These are phyloP conservation scores for Daldinia sp. DNA, from an alignment of 2,329 filamentous ascomycete species.

Conservation along the genomic window DNA sequence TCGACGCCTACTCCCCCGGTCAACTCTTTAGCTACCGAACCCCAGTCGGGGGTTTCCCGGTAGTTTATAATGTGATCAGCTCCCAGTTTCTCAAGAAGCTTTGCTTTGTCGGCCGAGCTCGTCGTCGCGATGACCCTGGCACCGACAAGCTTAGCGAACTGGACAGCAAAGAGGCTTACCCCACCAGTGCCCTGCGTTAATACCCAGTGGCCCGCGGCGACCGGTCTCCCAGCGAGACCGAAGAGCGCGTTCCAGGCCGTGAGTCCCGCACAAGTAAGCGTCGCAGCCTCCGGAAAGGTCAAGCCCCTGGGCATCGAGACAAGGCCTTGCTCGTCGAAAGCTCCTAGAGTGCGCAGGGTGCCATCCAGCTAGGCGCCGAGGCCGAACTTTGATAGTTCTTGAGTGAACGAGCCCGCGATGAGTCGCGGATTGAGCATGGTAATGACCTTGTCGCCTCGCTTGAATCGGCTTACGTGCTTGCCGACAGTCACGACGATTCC, in stretches of 20 bases:
- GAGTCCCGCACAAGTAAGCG: slow-evolving; percentile 64
- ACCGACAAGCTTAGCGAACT: slow-evolving; percentile 31
- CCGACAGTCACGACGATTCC: slow-evolving; percentile 63
- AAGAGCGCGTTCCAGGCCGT: slow-evolving; percentile 68
- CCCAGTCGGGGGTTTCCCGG: slow-evolving; percentile 56
- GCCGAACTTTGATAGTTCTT: slow-evolving; percentile 11
- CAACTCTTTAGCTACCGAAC: slow-evolving; percentile 52
- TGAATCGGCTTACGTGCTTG: slow-evolving; percentile 62
- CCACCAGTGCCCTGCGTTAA: slow-evolving; percentile 59
- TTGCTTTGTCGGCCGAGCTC: slow-evolving; percentile 53
- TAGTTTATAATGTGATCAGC: slow-evolving; percentile 61
- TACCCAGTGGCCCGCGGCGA: slow-evolving; percentile 46
- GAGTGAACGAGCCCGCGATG: slow-evolving; percentile 41
- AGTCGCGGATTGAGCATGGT: slow-evolving; percentile 47
- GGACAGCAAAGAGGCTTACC: slow-evolving; percentile 52
- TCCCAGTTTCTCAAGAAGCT: slow-evolving; percentile 55
- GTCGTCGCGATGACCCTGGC: slow-evolving; percentile 55
- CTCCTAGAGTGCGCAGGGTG: slow-evolving; percentile 50
- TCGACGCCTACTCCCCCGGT: slow-evolving; percentile 56
- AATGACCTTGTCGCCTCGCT: slow-evolving; percentile 63
- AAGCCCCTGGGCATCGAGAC: slow-evolving; percentile 67
- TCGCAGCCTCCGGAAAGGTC: slow-evolving; percentile 60
- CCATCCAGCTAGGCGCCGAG: slow-evolving; percentile 50
- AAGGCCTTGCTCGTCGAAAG: slow-evolving; percentile 64
- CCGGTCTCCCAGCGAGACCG: slow-evolving; percentile 55